These are phyloP conservation scores for Neurospora tetraspora DNA, from an alignment of 495 filamentous ascomycete genomes.

Conservation along the genomic window DNA sequence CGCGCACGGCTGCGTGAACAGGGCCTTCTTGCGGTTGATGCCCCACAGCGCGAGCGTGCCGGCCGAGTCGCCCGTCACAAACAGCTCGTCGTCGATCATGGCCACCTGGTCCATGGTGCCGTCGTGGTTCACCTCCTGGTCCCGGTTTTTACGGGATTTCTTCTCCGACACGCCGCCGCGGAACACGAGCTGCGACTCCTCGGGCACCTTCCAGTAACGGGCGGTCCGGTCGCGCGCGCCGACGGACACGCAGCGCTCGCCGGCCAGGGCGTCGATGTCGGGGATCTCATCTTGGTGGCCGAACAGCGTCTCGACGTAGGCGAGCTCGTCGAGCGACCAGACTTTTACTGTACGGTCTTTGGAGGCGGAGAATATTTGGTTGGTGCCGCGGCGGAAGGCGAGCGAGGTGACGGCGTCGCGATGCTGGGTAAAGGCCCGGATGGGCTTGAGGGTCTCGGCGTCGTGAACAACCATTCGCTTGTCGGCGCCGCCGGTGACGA, in stretches of 20 bases:
- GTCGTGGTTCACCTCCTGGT: slow-evolving; percentile 46
- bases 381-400: slow-evolving; percentile 77
- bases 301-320: slow-evolving; percentile 91
- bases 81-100: slow-evolving; percentile 79
- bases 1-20: slow-evolving; percentile 68
- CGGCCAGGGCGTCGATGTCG: slow-evolving; percentile 67
- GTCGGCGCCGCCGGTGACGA: slow-evolving; percentile 83
- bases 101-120: slow-evolving; percentile 85
- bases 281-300: slow-evolving; percentile 89
- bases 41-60: slow-evolving; percentile 82
- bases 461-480: slow-evolving; percentile 79
- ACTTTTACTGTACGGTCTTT: slow-evolving; percentile 66
- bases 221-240: slow-evolving; percentile 83
- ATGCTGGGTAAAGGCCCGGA: slow-evolving; percentile 84
- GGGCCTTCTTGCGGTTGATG: slow-evolving; percentile 85
- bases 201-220: slow-evolving; percentile 92
- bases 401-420: slow-evolving; percentile 77
- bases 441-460: slow-evolving; percentile 60
- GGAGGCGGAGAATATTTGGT: slow-evolving; percentile 82
- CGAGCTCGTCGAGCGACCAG: slow-evolving; percentile 73
- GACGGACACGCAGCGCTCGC: slow-evolving; percentile 83
- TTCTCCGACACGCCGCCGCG: slow-evolving; percentile 60
- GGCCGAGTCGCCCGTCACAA: slow-evolving; percentile 88
- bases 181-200: slow-evolving; percentile 92
- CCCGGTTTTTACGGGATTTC: slow-evolving; percentile 35